Conservation (phyloP, 139 green algal genomes). For the Deuterostichococcus epilithicus region DNA sequence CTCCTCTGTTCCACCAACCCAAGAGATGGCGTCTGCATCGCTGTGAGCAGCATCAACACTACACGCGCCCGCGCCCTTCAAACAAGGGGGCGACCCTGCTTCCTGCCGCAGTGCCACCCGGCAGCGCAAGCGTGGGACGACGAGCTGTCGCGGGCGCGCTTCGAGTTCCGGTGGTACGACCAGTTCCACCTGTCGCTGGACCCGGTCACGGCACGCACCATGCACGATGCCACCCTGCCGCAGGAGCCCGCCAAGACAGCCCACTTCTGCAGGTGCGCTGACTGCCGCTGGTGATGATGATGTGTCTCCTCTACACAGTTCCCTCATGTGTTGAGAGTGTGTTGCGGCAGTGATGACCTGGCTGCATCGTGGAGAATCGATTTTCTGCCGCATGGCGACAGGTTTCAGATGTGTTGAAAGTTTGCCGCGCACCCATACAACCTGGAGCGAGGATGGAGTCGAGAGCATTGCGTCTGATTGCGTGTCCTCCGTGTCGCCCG, state of each 20-base stretch:
- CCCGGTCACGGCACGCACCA: conserved; percentile 75
- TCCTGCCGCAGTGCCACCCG: conserved; percentile 60
- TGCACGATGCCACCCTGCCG: conserved; percentile 86
- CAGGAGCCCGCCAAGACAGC: conserved; percentile 67
- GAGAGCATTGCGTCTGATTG: too few relatives aligned
- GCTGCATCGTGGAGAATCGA: too few relatives aligned
- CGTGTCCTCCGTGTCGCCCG: conserved; percentile 49
- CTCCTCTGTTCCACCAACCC: too few relatives aligned
- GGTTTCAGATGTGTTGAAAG: too few relatives aligned
- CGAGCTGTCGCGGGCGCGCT: conserved; percentile 85
- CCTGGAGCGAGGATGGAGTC: too few relatives aligned
- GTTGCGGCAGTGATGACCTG: too few relatives aligned
- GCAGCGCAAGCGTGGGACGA: conserved; percentile 79
- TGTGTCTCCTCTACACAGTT: too few relatives aligned
- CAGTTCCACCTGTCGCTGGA: conserved; percentile 95
- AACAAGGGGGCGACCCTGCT: not conserved
- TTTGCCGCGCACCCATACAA: too few relatives aligned
- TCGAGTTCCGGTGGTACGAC: conserved; percentile 96
- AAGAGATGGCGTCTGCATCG: not conserved
- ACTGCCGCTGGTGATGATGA: too few relatives aligned
- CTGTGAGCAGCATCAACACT: too few relatives aligned
- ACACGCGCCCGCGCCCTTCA: not conserved
- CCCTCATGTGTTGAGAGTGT: too few relatives aligned
- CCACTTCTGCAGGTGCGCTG: conserved; percentile 45
- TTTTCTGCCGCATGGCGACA: too few relatives aligned